A percentile compares a stretch with the other conserved stretches of the same genome.
Evolutionary conservation across 441 rosid genomes (phyloP).

Genomic region (Theobroma grandiflorum): DNA sequence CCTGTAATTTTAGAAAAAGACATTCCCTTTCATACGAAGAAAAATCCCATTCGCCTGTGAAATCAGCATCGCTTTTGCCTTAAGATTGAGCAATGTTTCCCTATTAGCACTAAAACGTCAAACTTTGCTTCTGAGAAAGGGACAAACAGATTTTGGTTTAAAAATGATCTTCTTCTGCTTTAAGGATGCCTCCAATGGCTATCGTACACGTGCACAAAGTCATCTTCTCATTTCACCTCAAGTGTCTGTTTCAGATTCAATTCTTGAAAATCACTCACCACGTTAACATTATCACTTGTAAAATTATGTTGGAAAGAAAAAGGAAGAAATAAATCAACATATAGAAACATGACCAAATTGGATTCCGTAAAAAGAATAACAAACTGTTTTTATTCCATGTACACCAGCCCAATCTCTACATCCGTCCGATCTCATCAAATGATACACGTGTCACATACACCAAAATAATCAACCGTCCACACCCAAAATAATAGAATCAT

Average conservation of each 20-base stretch:
- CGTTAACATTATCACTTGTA: background rate
- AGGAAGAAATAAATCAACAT: background rate
- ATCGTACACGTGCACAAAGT: background rate
- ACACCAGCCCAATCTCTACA: slow-evolving; percentile 41
- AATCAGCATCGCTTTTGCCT: background rate
- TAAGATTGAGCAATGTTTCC: background rate
- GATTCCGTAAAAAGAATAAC: slow-evolving; percentile 38
- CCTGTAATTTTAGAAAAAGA: background rate
- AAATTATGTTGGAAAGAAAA: background rate
- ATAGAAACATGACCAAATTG: background rate
- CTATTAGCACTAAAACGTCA: background rate
- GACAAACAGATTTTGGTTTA: background rate
- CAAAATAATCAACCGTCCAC: slow-evolving; percentile 24
- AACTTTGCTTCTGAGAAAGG: background rate
- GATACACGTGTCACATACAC: slow-evolving; percentile 23
- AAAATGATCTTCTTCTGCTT: background rate
- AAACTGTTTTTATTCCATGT: slow-evolving; percentile 39
- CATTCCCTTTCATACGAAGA: too few relatives aligned
- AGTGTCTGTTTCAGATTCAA: background rate
- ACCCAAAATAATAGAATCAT: slow-evolving; percentile 25
- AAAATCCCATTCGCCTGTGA: background rate
- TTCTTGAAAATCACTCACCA: background rate
- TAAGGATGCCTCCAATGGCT: background rate
- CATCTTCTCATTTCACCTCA: background rate
- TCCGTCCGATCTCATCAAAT: slow-evolving; percentile 26